phyloP scores from a whole-genome alignment of 768 basidiomycete genomes.

The Tulasnella sp. region DNA sequence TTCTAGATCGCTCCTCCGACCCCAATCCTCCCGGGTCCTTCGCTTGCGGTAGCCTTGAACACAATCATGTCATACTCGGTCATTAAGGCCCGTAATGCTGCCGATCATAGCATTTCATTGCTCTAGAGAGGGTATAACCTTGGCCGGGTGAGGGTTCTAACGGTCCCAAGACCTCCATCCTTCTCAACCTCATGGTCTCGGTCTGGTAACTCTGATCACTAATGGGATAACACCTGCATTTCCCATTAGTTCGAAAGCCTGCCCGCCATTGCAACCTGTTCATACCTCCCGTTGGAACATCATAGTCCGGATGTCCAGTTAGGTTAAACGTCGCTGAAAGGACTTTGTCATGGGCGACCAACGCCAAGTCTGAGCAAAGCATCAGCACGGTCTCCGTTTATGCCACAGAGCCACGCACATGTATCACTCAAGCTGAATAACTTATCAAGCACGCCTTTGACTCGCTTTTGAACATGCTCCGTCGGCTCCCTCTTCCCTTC shows the following conservation, averaged over 20 bases:
- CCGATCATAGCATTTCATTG: no score
- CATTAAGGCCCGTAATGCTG: no score
- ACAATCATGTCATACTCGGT: no score
- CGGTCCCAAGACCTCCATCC: no score
- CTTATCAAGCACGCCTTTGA: conserved; percentile 38
- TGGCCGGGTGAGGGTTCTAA: no score
- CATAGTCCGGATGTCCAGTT: conserved; percentile 34
- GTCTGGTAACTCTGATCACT: background rate
- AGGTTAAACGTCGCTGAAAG: conserved; percentile 44
- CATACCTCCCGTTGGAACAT: conserved; percentile 54
- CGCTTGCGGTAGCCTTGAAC: no score
- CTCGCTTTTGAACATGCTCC: conserved; percentile 38
- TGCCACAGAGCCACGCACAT: background rate
- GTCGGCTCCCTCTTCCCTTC: conserved; percentile 45
- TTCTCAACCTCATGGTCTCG: no score
- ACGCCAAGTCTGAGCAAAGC: conserved; percentile 41
- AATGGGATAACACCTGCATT: background rate
- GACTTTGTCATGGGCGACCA: conserved; percentile 54
- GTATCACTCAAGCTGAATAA: conserved; percentile 28
- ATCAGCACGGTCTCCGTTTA: background rate
- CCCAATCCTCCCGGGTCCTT: no score
- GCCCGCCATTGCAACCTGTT: background rate
- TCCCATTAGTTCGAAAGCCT: background rate
- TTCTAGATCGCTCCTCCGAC: no score
- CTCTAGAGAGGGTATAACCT: no score